Percentiles rank a stretch among this genome's conserved stretches.
These are phyloP conservation scores for Calvatia gigantea DNA, from an alignment of 768 basidiomycete genomes.

Conservation along the genomic window DNA sequence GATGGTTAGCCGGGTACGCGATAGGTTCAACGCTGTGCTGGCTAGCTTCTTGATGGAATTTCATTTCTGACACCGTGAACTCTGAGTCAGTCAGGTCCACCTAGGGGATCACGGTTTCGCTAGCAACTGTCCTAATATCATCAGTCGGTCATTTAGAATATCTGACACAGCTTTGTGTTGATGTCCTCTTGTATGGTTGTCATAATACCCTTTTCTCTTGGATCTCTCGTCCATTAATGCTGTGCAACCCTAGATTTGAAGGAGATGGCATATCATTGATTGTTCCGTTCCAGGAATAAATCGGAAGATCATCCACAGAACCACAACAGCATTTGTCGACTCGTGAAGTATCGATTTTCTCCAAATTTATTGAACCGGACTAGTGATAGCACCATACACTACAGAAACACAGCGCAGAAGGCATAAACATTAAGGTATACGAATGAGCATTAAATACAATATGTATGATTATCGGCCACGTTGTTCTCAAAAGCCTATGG, in stretches of 20 bases:
- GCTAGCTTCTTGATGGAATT: background rate
- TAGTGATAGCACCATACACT: background rate
- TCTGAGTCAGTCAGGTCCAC: background rate
- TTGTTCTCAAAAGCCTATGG: background rate
- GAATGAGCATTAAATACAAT: slow-evolving; percentile 2
- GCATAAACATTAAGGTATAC: slow-evolving; percentile 8
- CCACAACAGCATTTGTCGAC: background rate
- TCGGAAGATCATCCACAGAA: background rate
- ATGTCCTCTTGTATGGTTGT: slow-evolving; percentile 5
- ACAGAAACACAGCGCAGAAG: background rate
- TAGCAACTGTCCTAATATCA: slow-evolving; percentile 9
- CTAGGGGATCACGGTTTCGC: background rate
- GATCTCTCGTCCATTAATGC: background rate
- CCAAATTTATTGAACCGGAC: background rate
- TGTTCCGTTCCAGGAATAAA: slow-evolving; percentile 1
- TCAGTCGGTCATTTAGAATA: slow-evolving; percentile 2
- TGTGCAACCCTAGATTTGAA: background rate
- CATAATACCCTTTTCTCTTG: background rate
- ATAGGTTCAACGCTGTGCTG: slow-evolving; percentile 2
- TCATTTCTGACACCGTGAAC: background rate
- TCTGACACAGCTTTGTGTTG: slow-evolving; percentile 4
- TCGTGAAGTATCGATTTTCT: background rate
- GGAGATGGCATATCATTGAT: slow-evolving; percentile 10
- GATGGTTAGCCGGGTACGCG: background rate
- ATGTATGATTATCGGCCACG: background rate